These are phyloP conservation scores for Darksidea phi DNA, from an alignment of 495 filamentous ascomycete species.

Conservation along the genomic window DNA sequence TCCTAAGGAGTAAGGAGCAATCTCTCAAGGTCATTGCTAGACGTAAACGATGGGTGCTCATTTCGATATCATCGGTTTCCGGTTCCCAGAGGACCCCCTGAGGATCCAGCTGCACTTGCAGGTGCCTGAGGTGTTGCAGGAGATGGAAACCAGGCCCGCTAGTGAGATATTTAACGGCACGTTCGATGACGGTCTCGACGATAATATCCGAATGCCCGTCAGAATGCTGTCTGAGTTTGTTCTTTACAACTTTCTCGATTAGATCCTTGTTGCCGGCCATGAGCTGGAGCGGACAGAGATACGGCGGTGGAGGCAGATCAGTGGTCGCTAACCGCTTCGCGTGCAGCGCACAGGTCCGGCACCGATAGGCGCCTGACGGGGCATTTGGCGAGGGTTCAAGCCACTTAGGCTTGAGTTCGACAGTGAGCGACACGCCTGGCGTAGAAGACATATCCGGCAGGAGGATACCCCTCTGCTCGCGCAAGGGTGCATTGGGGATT, in stretches of 20 bases:
- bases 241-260: constrained; percentile 33
- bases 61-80: neutral
- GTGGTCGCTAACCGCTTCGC: constrained; percentile 51
- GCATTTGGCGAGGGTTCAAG: constrained; percentile 78
- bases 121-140: constrained; percentile 46
- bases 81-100: constrained; percentile 44
- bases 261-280: constrained; percentile 45
- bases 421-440: constrained; percentile 34
- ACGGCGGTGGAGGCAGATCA: constrained; percentile 7
- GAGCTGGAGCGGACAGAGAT: constrained; percentile 59
- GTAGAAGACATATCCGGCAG: constrained; percentile 75
- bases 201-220: neutral
- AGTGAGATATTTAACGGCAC: constrained; percentile 12
- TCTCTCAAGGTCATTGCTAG: constrained; percentile 86
- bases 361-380: constrained; percentile 61
- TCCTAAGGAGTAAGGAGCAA: constrained; percentile 76
- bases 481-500: neutral
- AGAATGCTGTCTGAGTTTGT: neutral
- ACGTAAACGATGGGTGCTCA: constrained; percentile 21
- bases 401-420: constrained; percentile 97
- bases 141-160: constrained; percentile 24
- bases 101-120: constrained; percentile 54
- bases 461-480: constrained; percentile 54
- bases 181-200: neutral
- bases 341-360: constrained; percentile 81